Evolutionary conservation across 2,329 filamentous ascomycete species (phyloP).

Genomic region (Penicillium sp.): DNA sequence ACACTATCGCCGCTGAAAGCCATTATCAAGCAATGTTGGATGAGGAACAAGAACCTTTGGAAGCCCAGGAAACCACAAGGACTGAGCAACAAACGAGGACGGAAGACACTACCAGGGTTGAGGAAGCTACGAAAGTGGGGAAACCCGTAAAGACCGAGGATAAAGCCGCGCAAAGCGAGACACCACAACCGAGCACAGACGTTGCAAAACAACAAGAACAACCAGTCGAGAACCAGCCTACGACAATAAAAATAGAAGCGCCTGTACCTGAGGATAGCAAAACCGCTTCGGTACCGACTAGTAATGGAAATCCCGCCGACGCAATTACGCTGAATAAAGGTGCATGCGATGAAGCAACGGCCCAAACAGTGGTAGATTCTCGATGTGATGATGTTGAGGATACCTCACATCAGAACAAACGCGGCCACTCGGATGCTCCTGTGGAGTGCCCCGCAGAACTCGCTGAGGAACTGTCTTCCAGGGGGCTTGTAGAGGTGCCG

Average conservation of each 20-base stretch:
- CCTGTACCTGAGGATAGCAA: not conserved
- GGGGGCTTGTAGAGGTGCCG: too few species aligned
- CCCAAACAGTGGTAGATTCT: not conserved
- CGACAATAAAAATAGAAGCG: not conserved
- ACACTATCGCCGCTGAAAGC: slow-evolving; percentile 18
- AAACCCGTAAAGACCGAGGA: not conserved
- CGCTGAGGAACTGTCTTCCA: too few species aligned
- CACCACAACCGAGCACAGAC: not conserved
- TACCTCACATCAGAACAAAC: not conserved
- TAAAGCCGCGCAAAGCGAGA: not conserved
- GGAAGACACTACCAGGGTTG: not conserved
- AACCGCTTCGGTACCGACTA: too few species aligned
- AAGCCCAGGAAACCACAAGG: not conserved
- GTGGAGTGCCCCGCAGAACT: not conserved
- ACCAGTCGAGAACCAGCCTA: not conserved
- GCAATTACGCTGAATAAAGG: not conserved
- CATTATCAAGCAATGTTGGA: slow-evolving; percentile 11
- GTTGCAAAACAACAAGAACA: not conserved
- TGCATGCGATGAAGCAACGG: not conserved
- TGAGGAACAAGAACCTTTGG: not conserved
- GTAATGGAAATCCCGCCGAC: not conserved
- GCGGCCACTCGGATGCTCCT: not conserved
- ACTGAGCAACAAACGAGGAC: not conserved
- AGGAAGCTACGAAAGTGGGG: not conserved
- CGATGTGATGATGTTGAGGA: not conserved